phyloP scores from a whole-genome alignment of 2,329 filamentous ascomycete genomes.

The Calonectria montana region DNA sequence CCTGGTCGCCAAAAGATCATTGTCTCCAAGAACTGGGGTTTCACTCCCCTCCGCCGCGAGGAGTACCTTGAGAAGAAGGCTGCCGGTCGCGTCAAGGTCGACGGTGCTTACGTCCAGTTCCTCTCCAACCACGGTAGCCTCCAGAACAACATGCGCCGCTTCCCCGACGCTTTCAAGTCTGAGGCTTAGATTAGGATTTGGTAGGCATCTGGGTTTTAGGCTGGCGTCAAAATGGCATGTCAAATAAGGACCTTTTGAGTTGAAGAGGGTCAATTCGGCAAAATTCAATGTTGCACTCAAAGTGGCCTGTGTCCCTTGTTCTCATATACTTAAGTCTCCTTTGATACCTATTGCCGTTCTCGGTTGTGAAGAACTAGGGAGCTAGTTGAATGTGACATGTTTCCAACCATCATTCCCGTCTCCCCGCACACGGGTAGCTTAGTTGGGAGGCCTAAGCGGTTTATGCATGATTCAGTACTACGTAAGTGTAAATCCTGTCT shows the following conservation, averaged over 20 bases:
- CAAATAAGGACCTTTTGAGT: constrained; percentile 50
- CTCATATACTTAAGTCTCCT: constrained; percentile 20
- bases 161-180: constrained; percentile 87
- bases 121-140: constrained; percentile 92
- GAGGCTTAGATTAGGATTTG: constrained; percentile 60
- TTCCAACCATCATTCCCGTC: not conserved
- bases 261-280: constrained; percentile 48
- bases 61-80: constrained; percentile 98
- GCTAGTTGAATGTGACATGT: not conserved
- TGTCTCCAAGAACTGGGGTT: constrained; percentile 99
- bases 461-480: not conserved
- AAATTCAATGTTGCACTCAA: constrained; percentile 47
- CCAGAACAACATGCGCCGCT: constrained; percentile 88
- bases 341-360: constrained; percentile 10
- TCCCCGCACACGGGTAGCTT: not conserved
- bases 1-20: constrained; percentile 99
- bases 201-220: constrained; percentile 54
- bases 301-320: constrained; percentile 13
- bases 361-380: constrained; percentile 3
- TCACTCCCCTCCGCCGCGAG: constrained; percentile 97
- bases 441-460: not conserved
- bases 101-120: constrained; percentile 99
- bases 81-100: constrained; percentile 92
- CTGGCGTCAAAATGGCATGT: constrained; percentile 60
- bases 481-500: not conserved